Evolutionary conservation across 1,139 yeast species (phyloP).

Genomic region (Meyerozyma athensensis): DNA sequence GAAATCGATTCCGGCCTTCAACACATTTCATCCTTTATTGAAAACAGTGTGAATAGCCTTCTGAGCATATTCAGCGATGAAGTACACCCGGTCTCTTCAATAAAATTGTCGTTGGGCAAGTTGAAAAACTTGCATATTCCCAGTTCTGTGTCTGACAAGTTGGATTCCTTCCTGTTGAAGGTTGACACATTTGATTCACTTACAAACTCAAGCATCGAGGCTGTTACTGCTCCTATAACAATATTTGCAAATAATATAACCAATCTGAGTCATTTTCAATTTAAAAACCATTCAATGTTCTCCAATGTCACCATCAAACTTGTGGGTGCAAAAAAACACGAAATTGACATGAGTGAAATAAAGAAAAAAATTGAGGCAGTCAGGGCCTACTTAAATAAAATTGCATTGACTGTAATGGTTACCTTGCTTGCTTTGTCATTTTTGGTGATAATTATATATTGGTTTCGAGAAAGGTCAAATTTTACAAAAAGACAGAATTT

Average conservation of each 20-base stretch:
- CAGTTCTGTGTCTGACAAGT: neutral
- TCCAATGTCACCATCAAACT: neutral
- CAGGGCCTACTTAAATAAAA: neutral
- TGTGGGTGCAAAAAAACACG: neutral
- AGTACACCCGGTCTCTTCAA: neutral
- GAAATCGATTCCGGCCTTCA: neutral
- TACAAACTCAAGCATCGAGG: neutral
- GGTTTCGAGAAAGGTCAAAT: constrained; percentile 1
- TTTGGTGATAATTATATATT: too few relatives aligned
- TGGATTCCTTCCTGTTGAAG: neutral
- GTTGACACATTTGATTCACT: neutral
- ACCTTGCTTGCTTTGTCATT: too few relatives aligned
- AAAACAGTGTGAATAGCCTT: neutral
- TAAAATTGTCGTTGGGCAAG: constrained; percentile 5
- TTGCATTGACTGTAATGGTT: neutral
- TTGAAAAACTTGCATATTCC: neutral
- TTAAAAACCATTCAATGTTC: neutral
- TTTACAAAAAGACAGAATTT: neutral
- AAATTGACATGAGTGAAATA: neutral
- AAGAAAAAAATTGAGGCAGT: neutral
- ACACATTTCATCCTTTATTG: neutral
- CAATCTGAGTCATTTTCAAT: neutral
- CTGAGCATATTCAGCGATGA: neutral
- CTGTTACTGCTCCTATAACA: neutral
- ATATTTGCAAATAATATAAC: neutral